A percentile compares a stretch with the other conserved stretches of the same genome.
Conservation (phyloP, 768 basidiomycete genomes). For the Podaxis sp. region DNA sequence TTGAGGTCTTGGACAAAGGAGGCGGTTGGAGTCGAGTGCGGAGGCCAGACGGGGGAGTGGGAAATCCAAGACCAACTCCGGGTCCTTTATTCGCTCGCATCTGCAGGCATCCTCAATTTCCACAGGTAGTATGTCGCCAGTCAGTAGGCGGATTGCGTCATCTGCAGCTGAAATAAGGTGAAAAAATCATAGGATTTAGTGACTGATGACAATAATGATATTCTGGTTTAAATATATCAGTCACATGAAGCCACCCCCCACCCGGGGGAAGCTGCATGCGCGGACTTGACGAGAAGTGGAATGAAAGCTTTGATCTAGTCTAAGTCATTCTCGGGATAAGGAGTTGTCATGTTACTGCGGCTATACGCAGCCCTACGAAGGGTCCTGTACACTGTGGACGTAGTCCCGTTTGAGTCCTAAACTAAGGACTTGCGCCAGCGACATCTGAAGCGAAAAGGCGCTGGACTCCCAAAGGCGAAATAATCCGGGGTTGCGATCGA, state of each 20-base stretch:
- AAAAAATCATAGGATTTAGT: background rate
- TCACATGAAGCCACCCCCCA: conserved; percentile 2
- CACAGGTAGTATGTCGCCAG: background rate
- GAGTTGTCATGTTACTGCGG: no score
- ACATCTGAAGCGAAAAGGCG: no score
- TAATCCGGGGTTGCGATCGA: no score
- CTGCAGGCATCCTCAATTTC: background rate
- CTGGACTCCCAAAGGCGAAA: no score
- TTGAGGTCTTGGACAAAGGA: background rate
- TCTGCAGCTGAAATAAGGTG: background rate
- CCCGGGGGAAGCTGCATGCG: no score
- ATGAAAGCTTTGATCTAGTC: no score
- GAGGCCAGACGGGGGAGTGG: background rate
- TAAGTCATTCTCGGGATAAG: no score
- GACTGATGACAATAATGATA: background rate
- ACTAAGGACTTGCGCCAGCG: no score
- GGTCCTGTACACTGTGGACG: no score
- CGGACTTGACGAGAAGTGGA: no score
- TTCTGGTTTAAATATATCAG: background rate
- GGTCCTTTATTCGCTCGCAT: background rate
- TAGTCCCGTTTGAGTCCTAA: no score
- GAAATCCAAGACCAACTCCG: background rate
- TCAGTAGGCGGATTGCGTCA: conserved; percentile 2
- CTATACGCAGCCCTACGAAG: no score
- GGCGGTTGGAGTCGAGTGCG: background rate